Conservation (phyloP, 2,329 filamentous ascomycete species). For the Trematosphaeria pertusa region DNA sequence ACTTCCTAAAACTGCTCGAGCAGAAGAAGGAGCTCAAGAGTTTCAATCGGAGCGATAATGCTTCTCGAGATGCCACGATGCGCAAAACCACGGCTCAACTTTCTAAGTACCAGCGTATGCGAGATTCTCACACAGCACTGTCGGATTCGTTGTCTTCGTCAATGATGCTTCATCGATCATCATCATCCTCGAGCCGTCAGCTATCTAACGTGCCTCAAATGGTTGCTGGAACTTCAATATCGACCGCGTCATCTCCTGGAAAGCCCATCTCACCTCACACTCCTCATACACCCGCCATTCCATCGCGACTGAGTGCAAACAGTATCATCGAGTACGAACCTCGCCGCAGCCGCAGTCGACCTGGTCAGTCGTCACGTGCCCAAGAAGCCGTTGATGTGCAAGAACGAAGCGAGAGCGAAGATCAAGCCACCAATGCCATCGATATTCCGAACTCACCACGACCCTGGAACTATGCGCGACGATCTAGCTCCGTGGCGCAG, state of each 20-base stretch:
- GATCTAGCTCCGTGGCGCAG: constrained; percentile 74
- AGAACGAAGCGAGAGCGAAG: constrained; percentile 37
- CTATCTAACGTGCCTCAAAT: constrained; percentile 69
- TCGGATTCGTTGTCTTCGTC: constrained; percentile 95
- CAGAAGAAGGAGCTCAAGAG: constrained; percentile 84
- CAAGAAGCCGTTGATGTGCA: constrained; percentile 33
- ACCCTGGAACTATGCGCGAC: constrained; percentile 55
- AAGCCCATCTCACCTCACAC: constrained; percentile 91
- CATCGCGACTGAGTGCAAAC: constrained; percentile 90
- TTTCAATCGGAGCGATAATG: constrained; percentile 71
- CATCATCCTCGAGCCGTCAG: constrained; percentile 77
- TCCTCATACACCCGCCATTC: constrained; percentile 90
- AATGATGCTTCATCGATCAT: constrained; percentile 81
- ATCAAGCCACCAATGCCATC: constrained; percentile 68
- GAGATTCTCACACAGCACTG: constrained; percentile 84
- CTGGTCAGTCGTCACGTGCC: constrained; percentile 42
- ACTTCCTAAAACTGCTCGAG: constrained; percentile 89
- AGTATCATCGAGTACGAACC: constrained; percentile 75
- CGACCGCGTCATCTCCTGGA: constrained; percentile 83
- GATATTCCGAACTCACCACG: constrained; percentile 77
- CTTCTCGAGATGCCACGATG: constrained; percentile 69
- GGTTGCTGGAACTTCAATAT: constrained; percentile 72
- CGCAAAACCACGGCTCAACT: constrained; percentile 81
- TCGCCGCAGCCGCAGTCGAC: constrained; percentile 37
- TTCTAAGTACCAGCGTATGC: constrained; percentile 85